Evolutionary conservation across 2,329 filamentous ascomycete genomes (phyloP).

Genomic region (Aureobasidium sp.): DNA sequence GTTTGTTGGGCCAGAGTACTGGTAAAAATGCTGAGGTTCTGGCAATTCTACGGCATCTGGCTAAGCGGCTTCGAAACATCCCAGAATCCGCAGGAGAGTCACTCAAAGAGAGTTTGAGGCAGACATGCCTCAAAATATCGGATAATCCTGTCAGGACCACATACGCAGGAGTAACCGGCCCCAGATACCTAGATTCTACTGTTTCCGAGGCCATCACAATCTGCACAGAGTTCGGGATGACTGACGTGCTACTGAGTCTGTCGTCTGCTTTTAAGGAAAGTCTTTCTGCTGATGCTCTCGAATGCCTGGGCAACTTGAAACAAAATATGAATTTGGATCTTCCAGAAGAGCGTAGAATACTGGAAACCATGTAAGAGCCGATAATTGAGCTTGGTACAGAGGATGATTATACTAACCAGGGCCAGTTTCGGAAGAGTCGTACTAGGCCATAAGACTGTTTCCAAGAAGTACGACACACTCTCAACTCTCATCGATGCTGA

Average conservation of each 20-base stretch:
- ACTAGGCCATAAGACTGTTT: conserved; percentile 1
- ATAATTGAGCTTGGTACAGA: too few relatives aligned
- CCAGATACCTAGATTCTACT: not conserved
- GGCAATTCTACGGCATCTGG: not conserved
- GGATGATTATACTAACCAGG: not conserved
- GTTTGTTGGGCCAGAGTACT: not conserved
- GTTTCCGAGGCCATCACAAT: not conserved
- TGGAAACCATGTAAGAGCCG: not conserved
- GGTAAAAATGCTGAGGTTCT: not conserved
- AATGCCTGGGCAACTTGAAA: not conserved
- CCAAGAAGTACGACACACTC: not conserved
- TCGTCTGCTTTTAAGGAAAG: not conserved
- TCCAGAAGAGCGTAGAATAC: not conserved
- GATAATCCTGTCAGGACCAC: not conserved
- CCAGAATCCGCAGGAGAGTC: not conserved
- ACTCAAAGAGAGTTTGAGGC: not conserved
- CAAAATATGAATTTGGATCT: not conserved
- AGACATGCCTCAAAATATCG: not conserved
- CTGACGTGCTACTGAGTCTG: not conserved
- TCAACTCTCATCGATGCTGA: not conserved
- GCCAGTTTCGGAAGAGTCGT: not conserved
- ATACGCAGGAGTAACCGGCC: not conserved
- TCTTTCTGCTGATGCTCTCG: not conserved
- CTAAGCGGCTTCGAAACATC: not conserved
- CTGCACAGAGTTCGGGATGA: not conserved